phyloP scores from a whole-genome alignment of 768 basidiomycete species.

The Suillus americanus region DNA sequence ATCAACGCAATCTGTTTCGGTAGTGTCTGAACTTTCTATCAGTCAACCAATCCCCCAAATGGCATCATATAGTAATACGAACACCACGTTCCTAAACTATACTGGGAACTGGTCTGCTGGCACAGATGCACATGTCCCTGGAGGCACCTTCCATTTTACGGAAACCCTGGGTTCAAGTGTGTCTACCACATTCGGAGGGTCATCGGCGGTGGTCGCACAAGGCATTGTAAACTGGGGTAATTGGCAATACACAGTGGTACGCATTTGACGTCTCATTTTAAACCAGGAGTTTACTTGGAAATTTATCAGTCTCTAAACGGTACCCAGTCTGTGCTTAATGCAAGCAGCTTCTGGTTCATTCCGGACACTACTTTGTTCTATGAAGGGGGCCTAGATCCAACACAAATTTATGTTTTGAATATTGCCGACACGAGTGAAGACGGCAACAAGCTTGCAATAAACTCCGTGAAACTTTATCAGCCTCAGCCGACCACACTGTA shows the following conservation, averaged over 20 bases:
- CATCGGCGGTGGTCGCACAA: conserved; percentile 12
- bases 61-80: conserved; percentile 8
- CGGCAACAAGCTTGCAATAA: conserved; percentile 8
- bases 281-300: background rate
- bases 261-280: background rate
- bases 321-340: conserved; percentile 6
- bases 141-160: conserved; percentile 5
- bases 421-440: conserved; percentile 11
- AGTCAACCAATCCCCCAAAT: conserved; percentile 4
- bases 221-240: conserved; percentile 23
- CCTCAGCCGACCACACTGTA: background rate
- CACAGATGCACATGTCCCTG: conserved; percentile 11
- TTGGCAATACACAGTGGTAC: conserved; percentile 27
- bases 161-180: conserved; percentile 7
- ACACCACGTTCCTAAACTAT: conserved; percentile 17
- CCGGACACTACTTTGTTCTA: conserved; percentile 15
- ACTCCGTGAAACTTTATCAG: conserved; percentile 18
- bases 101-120: conserved; percentile 10
- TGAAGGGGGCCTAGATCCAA: conserved; percentile 12
- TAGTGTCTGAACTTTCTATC: background rate
- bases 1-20: background rate
- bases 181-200: conserved; percentile 7
- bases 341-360: conserved; percentile 25
- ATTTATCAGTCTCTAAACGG: conserved; percentile 9
- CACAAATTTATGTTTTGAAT: conserved; percentile 10